These are phyloP conservation scores for Pseudisothecium myosuroides DNA, from an alignment of 225 moss, liverwort and hornwort genomes.

Conservation along the genomic window DNA sequence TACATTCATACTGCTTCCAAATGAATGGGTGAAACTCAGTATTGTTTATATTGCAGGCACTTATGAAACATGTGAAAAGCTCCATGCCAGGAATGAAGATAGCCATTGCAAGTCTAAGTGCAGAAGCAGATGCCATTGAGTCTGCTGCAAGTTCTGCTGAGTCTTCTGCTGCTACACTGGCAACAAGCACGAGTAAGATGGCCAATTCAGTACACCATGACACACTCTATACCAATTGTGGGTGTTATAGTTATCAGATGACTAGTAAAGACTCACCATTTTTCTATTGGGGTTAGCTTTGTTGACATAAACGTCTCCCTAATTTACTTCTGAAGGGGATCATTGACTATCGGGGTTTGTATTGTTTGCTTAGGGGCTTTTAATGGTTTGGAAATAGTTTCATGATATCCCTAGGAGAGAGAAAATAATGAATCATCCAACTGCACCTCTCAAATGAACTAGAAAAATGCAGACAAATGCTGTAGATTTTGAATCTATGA, in stretches of 20 bases:
- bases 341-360: background rate
- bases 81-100: slow-evolving; percentile 90
- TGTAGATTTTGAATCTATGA: background rate
- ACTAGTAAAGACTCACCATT: background rate
- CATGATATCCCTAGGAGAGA: background rate
- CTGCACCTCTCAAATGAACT: background rate
- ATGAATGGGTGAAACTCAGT: background rate
- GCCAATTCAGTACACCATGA: background rate
- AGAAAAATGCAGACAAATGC: background rate
- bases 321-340: background rate
- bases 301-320: background rate
- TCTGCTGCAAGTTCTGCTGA: slow-evolving; percentile 39
- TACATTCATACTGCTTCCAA: background rate
- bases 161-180: slow-evolving; percentile 13
- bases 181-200: slow-evolving; percentile 25
- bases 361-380: background rate
- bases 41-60: slow-evolving; percentile 43
- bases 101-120: slow-evolving; percentile 58
- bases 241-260: background rate
- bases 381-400: background rate
- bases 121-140: slow-evolving; percentile 66
- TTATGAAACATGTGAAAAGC: slow-evolving; percentile 76
- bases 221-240: background rate
- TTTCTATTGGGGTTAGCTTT: background rate
- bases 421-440: background rate